Evolutionary conservation across 1,139 yeast genomes (phyloP).

Genomic region (Candida sp.): DNA sequence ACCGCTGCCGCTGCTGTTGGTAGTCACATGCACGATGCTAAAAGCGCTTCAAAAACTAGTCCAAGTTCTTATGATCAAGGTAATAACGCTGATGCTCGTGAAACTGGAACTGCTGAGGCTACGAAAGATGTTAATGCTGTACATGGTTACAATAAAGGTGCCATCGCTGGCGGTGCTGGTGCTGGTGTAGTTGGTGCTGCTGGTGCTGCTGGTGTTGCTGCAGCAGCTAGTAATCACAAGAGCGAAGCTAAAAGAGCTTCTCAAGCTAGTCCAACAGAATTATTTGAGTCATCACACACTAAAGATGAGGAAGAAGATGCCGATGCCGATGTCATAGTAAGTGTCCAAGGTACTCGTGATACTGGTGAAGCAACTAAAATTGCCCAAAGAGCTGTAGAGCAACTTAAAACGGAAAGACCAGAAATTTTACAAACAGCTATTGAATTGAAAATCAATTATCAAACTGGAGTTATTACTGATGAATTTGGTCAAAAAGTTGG

Average conservation of each 20-base stretch:
- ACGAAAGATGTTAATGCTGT: neutral
- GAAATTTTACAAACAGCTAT: constrained; percentile 20
- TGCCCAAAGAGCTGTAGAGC: constrained; percentile 27
- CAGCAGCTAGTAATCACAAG: constrained; percentile 4
- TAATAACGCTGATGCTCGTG: constrained; percentile 4
- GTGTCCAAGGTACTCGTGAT: constrained; percentile 28
- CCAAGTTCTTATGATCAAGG: neutral
- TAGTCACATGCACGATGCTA: too few species aligned
- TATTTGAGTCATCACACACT: neutral
- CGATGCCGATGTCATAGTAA: constrained; percentile 21
- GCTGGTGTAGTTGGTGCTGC: constrained; percentile 4
- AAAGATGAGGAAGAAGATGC: constrained; percentile 2
- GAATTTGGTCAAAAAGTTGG: constrained; percentile 20
- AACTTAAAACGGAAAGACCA: constrained; percentile 22
- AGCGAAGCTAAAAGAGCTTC: neutral
- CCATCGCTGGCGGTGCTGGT: constrained; percentile 3
- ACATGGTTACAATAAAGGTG: neutral
- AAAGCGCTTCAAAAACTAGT: too few species aligned
- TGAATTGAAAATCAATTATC: constrained; percentile 29
- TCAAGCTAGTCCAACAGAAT: neutral
- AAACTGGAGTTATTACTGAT: constrained; percentile 28
- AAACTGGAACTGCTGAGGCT: constrained; percentile 4
- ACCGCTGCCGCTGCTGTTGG: constrained; percentile 1
- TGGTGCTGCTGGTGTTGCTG: constrained; percentile 2
- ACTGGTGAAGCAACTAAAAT: constrained; percentile 23